Conservation (phyloP, 2,329 filamentous ascomycete genomes). For the Scolecobasidium constrictum region DNA sequence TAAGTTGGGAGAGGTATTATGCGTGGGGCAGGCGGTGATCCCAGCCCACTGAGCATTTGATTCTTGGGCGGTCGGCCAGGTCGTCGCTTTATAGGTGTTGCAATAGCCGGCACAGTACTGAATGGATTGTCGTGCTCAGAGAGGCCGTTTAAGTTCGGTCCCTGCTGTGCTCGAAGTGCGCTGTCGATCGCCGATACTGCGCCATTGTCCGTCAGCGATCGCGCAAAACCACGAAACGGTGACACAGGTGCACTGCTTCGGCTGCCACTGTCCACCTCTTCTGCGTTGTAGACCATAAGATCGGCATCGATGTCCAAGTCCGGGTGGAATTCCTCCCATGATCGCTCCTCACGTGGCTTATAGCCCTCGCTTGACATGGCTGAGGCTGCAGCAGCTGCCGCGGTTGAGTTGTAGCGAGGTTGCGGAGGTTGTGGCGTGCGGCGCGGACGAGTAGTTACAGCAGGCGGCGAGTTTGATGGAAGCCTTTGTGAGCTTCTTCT, state of each 20-base stretch:
- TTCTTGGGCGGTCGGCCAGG: constrained; percentile 56
- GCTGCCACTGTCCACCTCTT: constrained; percentile 70
- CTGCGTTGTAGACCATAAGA: constrained; percentile 67
- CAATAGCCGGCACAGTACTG: not conserved
- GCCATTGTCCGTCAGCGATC: constrained; percentile 12
- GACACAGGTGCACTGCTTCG: constrained; percentile 36
- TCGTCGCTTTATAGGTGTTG: constrained; percentile 22
- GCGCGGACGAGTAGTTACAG: constrained; percentile 16
- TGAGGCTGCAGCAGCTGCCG: constrained; percentile 77
- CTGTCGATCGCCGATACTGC: constrained; percentile 5
- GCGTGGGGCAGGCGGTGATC: constrained; percentile 49
- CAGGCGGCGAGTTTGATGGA: constrained; percentile 16
- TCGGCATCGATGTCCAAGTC: constrained; percentile 80
- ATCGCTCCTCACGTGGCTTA: constrained; percentile 90
- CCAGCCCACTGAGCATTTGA: constrained; percentile 48
- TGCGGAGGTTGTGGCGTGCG: constrained; percentile 28
- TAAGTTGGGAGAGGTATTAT: constrained; percentile 69
- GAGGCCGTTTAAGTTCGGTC: not conserved
- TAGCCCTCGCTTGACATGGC: constrained; percentile 91
- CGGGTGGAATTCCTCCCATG: constrained; percentile 96
- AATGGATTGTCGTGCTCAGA: not conserved
- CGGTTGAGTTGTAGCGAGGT: constrained; percentile 67
- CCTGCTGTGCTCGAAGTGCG: constrained; percentile 8
- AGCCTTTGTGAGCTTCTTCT: constrained; percentile 22
- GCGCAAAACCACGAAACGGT: constrained; percentile 15